These are phyloP conservation scores for Penicillium verhagenii DNA, from an alignment of 495 filamentous ascomycete genomes.

Conservation along the genomic window DNA sequence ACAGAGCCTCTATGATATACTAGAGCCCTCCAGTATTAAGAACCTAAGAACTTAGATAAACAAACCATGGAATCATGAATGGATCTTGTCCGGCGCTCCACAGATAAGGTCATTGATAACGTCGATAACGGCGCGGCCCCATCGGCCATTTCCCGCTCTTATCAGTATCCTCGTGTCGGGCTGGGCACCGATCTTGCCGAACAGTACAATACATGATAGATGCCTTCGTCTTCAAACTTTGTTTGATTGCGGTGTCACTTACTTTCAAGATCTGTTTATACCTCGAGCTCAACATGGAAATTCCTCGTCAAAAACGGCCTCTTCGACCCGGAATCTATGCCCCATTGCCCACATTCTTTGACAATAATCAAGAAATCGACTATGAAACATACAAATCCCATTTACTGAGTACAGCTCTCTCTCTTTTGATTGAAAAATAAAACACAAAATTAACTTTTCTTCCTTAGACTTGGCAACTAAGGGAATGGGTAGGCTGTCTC, in stretches of 20 bases:
- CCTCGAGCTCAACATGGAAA: neutral
- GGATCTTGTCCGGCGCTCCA: no score
- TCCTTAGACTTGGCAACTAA: conserved; percentile 13
- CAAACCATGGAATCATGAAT: no score
- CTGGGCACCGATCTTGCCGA: conserved; percentile 14
- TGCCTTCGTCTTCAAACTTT: neutral
- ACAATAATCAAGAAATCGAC: conserved; percentile 22
- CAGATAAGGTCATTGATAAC: neutral
- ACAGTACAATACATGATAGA: neutral
- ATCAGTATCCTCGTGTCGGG: conserved; percentile 7
- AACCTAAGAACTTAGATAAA: no score
- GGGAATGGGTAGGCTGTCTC: conserved; percentile 16
- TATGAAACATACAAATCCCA: conserved; percentile 21
- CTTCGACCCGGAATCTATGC: conserved; percentile 21
- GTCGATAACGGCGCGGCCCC: conserved; percentile 10
- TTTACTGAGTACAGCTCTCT: conserved; percentile 11
- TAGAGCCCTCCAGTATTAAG: no score
- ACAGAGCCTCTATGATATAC: no score
- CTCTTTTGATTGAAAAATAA: neutral
- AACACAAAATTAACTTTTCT: neutral
- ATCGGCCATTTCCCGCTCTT: conserved; percentile 16
- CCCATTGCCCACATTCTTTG: conserved; percentile 21
- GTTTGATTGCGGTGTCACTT: neutral
- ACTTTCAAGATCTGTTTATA: no score
- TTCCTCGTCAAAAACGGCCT: conserved; percentile 3